Evolutionary conservation across 352 stramenopile species (phyloP), one percentile per base, ranked within the genome.

Genomic region (Phytophthora agathidicida): DNA sequence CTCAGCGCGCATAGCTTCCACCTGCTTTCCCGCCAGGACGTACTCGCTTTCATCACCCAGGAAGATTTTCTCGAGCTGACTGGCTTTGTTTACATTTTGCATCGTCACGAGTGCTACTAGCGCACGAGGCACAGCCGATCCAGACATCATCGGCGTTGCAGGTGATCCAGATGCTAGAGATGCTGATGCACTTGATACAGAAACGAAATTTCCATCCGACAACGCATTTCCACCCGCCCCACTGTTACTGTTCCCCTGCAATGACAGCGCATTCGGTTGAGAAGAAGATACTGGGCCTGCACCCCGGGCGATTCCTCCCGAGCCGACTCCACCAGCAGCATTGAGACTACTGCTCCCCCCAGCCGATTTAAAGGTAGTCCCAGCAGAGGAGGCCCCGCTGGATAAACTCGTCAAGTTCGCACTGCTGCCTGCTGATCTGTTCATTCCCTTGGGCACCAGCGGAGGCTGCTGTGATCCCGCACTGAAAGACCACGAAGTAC

Each of bases 81-180:
- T 68, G 3, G 81, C 70, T 19, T 77, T 87, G 49, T 69, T 79
- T 0, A 86, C 65, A n/a, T 80, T 92, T 46, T 94, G 80, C 75
- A 94, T 88, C 1, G 80, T 87, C 20, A 94, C 71, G 13, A 94
- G 57, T 4, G 78, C 73, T 1, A 93, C 73, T n/a, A 91, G 37
- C 3, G 81, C 84, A n/a, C 71, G 77, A 17, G 84, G 84, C 7
- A 66, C 43, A 16, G 16, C 22, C 9, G 46, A 51, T 2, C 64
- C 45, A 9, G 75, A 69, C 35, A 71, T 71, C 59, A 80, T 73
- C 4, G 77, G 73, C 8, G 73, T 77, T 10, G 64, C 19, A 13
- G 79, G 77, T 10, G 76, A 86, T 22, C 68, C 35, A 60, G 73
- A 64, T 30, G 44, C 38, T 8, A 68, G 22, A 17, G 54, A 55